These are phyloP conservation scores for Rhododendron ovatum DNA, from an alignment of 148 eudicot genomes.

Conservation along the genomic window DNA sequence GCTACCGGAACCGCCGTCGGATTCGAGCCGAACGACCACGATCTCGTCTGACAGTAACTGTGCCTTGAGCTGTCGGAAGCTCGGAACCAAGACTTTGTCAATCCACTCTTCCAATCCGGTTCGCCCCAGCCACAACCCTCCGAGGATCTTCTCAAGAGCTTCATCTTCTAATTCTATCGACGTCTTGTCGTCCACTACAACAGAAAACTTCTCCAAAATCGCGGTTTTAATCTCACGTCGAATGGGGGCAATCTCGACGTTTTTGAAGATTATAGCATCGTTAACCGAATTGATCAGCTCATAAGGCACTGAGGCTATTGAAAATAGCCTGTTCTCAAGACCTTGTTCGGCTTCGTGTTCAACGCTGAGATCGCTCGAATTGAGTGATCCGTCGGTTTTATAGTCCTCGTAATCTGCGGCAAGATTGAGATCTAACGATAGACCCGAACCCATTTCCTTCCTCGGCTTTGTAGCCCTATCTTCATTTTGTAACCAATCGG, in stretches of 20 bases:
- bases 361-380: slow-evolving; percentile 76
- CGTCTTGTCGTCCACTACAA: slow-evolving; percentile 37
- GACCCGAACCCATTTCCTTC: slow-evolving; percentile 40
- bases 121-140: slow-evolving; percentile 71
- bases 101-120: slow-evolving; percentile 62
- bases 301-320: slow-evolving; percentile 43
- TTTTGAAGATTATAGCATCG: slow-evolving; percentile 62
- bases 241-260: slow-evolving; percentile 42
- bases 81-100: slow-evolving; percentile 48
- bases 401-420: slow-evolving; percentile 55
- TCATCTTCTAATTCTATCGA: slow-evolving; percentile 49
- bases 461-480: slow-evolving; percentile 48
- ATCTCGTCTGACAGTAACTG: slow-evolving; percentile 25
- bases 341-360: slow-evolving; percentile 63
- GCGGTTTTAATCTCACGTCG: slow-evolving; percentile 46
- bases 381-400: slow-evolving; percentile 57
- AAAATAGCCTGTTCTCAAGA: slow-evolving; percentile 30
- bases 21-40: slow-evolving; percentile 42
- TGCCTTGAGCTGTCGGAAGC: slow-evolving; percentile 45
- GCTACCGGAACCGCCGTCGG: slow-evolving; percentile 30
- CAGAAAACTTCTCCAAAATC: slow-evolving; percentile 37
- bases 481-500: slow-evolving; percentile 48
- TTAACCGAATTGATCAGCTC: slow-evolving; percentile 56
- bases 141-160: slow-evolving; percentile 70
- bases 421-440: slow-evolving; percentile 68